Evolutionary conservation across 805 yeast species (phyloP).

Genomic region (Komagataella populi): DNA sequence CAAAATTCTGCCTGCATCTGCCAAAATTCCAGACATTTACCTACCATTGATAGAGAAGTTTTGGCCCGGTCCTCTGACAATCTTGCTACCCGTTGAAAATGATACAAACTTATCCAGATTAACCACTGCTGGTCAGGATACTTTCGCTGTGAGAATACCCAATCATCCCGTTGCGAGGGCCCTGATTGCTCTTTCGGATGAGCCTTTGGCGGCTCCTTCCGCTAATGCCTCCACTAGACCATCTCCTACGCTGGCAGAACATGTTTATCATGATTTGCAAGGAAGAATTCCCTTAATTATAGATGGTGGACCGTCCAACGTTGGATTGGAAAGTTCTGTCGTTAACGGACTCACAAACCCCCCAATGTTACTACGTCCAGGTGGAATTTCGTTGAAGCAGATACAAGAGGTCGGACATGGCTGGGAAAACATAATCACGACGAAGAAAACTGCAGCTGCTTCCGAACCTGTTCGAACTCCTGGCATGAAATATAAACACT

Average conservation of each 20-base stretch:
- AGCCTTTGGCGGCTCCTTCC: slow-evolving; percentile 94
- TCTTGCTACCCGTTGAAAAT: slow-evolving; percentile 50
- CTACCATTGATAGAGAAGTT: slow-evolving; percentile 46
- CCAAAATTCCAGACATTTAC: slow-evolving; percentile 56
- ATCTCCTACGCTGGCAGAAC: slow-evolving; percentile 80
- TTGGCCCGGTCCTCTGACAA: slow-evolving; percentile 97
- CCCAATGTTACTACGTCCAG: slow-evolving; percentile 86
- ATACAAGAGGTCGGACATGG: slow-evolving; percentile 39
- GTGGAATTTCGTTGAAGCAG: slow-evolving; percentile 79
- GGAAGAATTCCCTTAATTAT: slow-evolving; percentile 73
- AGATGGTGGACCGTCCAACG: slow-evolving; percentile 83
- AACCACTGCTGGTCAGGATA: slow-evolving; percentile 79
- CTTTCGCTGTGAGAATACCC: slow-evolving; percentile 90
- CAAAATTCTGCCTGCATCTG: slow-evolving; percentile 31
- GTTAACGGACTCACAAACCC: slow-evolving; percentile 80
- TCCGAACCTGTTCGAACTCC: slow-evolving; percentile 77
- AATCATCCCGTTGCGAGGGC: slow-evolving; percentile 83
- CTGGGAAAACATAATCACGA: slow-evolving; percentile 56
- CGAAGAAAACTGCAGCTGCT: slow-evolving; percentile 50
- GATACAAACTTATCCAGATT: slow-evolving; percentile 44
- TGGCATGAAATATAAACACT: slow-evolving; percentile 95
- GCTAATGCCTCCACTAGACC: slow-evolving; percentile 96
- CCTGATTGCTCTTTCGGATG: slow-evolving; percentile 66
- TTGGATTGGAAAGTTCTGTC: slow-evolving; percentile 92
- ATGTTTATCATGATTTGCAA: slow-evolving; percentile 68